phyloP scores from a whole-genome alignment of 1,139 yeast genomes.

The Diutina ranongensis region DNA sequence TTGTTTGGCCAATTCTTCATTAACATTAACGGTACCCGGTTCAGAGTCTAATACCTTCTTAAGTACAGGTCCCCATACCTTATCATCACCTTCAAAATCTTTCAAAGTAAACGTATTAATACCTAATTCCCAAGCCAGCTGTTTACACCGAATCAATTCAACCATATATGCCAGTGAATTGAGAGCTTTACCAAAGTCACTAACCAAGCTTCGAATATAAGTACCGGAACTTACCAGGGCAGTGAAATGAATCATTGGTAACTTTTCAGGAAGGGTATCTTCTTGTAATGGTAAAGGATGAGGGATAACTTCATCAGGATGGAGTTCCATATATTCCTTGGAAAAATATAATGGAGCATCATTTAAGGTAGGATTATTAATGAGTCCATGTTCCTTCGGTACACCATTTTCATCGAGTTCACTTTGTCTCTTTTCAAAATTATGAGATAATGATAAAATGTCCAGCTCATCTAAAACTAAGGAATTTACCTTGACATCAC shows the following conservation, averaged over 20 bases:
- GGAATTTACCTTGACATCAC: slow-evolving; percentile 54
- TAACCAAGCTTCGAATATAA: slow-evolving; percentile 78
- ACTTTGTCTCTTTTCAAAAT: slow-evolving; percentile 38
- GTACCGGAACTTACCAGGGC: slow-evolving; percentile 92
- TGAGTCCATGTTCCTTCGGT: slow-evolving; percentile 33
- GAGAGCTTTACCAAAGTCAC: slow-evolving; percentile 79
- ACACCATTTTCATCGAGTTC: slow-evolving; percentile 41
- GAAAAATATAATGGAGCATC: slow-evolving; percentile 54
- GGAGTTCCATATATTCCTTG: slow-evolving; percentile 31
- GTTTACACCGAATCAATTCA: slow-evolving; percentile 58
- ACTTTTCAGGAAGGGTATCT: slow-evolving; percentile 31
- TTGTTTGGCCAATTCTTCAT: slow-evolving; percentile 6
- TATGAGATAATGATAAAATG: slow-evolving; percentile 44
- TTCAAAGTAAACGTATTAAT: slow-evolving; percentile 57
- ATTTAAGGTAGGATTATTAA: slow-evolving; percentile 48
- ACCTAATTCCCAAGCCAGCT: slow-evolving; percentile 73
- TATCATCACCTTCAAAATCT: slow-evolving; percentile 51
- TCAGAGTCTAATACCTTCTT: slow-evolving; percentile 33
- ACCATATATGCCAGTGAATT: slow-evolving; percentile 87
- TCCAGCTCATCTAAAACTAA: slow-evolving; percentile 39
- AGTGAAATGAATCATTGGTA: slow-evolving; percentile 60
- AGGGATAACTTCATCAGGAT: slow-evolving; percentile 12
- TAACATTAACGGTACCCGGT: slow-evolving; percentile 9
- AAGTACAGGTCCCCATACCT: slow-evolving; percentile 61
- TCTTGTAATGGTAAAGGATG: slow-evolving; percentile 21